Evolutionary conservation across 768 basidiomycete species (phyloP).

Genomic region (Phanerochaete sordida): DNA sequence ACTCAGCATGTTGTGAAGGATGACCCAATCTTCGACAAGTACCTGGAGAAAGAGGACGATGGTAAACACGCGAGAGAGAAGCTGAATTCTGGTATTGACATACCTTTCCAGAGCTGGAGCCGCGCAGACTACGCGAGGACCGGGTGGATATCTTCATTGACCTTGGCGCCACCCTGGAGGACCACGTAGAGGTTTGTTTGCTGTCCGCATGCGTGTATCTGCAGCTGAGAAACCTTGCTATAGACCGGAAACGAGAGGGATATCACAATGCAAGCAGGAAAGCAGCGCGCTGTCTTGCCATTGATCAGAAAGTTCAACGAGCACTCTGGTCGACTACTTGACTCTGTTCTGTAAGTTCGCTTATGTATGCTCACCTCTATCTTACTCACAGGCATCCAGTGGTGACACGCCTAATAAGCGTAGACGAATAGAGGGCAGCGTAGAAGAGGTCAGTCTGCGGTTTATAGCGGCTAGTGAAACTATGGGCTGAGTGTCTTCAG

Average conservation of each 20-base stretch:
- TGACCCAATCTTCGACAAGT: slow-evolving; percentile 93
- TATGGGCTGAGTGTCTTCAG: slow-evolving; percentile 1
- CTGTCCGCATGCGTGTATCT: background rate
- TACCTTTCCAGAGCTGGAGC: slow-evolving; percentile 63
- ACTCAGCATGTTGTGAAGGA: slow-evolving; percentile 82
- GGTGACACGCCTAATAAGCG: slow-evolving; percentile 60
- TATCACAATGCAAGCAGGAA: slow-evolving; percentile 93
- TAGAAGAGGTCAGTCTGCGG: slow-evolving; percentile 36
- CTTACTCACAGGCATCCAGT: slow-evolving; percentile 36
- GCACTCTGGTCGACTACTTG: slow-evolving; percentile 87
- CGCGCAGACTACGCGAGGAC: slow-evolving; percentile 62
- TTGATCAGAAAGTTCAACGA: slow-evolving; percentile 97
- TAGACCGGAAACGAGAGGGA: slow-evolving; percentile 90
- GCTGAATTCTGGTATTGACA: background rate
- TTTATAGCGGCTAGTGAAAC: background rate
- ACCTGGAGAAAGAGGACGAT: slow-evolving; percentile 94
- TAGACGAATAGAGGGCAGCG: slow-evolving; percentile 40
- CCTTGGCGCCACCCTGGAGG: slow-evolving; percentile 84
- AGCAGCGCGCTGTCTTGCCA: slow-evolving; percentile 82
- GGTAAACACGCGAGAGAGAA: slow-evolving; percentile 45
- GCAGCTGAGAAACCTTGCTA: background rate
- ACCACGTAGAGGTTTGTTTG: slow-evolving; percentile 74
- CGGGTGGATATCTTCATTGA: slow-evolving; percentile 77
- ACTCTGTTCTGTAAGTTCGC: slow-evolving; percentile 82
- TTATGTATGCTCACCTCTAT: too few species aligned